These are phyloP conservation scores for Cladorrhinum samala DNA, from an alignment of 495 filamentous ascomycete genomes.

Conservation along the genomic window DNA sequence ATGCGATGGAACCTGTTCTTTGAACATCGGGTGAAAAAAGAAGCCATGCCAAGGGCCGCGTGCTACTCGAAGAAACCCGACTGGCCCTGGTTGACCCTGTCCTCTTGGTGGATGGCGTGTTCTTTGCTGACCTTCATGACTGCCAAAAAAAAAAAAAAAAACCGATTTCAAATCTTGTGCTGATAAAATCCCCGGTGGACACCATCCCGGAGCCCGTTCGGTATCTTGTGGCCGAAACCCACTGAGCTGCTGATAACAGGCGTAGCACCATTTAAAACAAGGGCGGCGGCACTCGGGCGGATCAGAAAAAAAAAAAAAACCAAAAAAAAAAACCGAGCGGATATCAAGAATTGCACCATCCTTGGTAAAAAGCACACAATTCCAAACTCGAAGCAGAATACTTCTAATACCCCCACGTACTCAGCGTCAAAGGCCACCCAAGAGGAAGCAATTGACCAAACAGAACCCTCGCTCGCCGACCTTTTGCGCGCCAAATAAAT, in stretches of 20 bases:
- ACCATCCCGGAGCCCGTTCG: neutral
- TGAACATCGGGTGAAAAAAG: neutral
- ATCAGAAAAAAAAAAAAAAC: conserved; percentile 6
- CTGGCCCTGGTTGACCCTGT: too few relatives aligned
- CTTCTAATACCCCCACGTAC: neutral
- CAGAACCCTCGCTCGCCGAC: conserved; percentile 6
- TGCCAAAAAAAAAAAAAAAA: too few relatives aligned
- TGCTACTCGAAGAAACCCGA: neutral
- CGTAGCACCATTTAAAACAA: conserved; percentile 1
- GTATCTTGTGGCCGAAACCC: too few relatives aligned
- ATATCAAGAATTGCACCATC: conserved; percentile 2
- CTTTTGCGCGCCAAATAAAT: neutral
- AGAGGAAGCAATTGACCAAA: conserved; percentile 12
- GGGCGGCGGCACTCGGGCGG: neutral
- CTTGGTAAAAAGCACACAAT: neutral
- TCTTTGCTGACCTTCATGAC: too few relatives aligned
- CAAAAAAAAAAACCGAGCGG: conserved; percentile 3
- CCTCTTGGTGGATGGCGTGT: too few relatives aligned
- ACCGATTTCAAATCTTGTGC: neutral
- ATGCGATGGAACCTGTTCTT: neutral
- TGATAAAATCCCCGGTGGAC: neutral
- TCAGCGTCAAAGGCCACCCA: neutral
- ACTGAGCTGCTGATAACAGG: neutral
- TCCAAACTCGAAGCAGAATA: neutral
- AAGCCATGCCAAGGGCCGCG: neutral